Base-by-base conservation (phyloP, 2,329 filamentous ascomycete species). In the Lomentospora prolificans region DNA sequence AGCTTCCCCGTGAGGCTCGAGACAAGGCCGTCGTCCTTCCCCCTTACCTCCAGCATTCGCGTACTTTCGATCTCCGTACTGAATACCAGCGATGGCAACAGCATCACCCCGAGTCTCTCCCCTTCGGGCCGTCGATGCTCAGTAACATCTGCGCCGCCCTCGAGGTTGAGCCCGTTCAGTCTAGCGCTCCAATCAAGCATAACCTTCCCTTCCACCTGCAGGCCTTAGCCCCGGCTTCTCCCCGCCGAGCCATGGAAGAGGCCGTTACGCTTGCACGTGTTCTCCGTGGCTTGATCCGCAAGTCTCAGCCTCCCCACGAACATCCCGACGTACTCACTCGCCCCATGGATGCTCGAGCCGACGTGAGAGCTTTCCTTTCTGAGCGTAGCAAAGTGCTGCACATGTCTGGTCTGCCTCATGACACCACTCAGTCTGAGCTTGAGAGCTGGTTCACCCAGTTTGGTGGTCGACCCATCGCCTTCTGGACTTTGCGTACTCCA, bases 381-480 rank as follows among this genome's bases (percentile, higher is more conserved):
- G 94, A 99, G 75, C 85, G 94, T 59, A 96, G 91, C 78, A 99
- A 99, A 75, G 92, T 99, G 39, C 82, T 99, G 56, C 94, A 99
- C 72, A 92, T 99, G 85, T 96, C 91, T 65, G 94, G 94, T 51
- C 80, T 99, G 54, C 94, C 94, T 48, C 94, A 99, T 69, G 94
- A 99, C 65, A 99, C 94, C 33, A 99, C 94, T 1, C 94, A 99
- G 74, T 97, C 92, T 3, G 94, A 99, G 75, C 81, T 99, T 24
- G 94, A 99, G 75, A 96, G 91, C 74, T 99, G 94, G 94, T 99
- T 97, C 69, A 99, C 94, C 28, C 94, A 99, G 72, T 99, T 96
- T 68, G 94, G 94, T 61, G 94, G 94, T 52, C 88, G 94, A 46
- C 94, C 94, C 28, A 99, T 99, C 73, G 94, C 94, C 19, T 99